Evolutionary conservation across 306 rosid species (phyloP).

Genomic region (Cicer cuneatum): DNA sequence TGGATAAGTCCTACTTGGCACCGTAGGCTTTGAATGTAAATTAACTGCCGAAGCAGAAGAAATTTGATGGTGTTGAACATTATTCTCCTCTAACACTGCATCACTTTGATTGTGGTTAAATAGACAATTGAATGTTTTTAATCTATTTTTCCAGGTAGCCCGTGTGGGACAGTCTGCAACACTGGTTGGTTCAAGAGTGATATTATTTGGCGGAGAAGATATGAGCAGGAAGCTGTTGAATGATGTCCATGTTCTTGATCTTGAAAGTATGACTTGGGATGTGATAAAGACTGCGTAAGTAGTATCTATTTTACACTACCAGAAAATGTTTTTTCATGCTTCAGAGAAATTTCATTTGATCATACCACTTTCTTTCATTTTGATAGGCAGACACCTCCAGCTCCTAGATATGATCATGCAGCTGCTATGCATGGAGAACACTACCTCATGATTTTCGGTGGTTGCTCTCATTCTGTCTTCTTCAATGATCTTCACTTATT

Average conservation of each 20-base stretch:
- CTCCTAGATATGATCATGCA: slow-evolving; percentile 92
- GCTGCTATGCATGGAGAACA: slow-evolving; percentile 75
- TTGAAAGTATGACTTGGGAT: slow-evolving; percentile 89
- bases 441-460: slow-evolving; percentile 90
- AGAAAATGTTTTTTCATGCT: slow-evolving; percentile 36
- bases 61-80: too few relatives aligned
- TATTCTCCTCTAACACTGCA: too few relatives aligned
- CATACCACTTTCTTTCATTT: slow-evolving; percentile 55
- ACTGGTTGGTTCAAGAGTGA: slow-evolving; percentile 80
- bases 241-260: slow-evolving; percentile 81
- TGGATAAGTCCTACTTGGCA: too few relatives aligned
- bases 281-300: slow-evolving; percentile 70
- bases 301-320: slow-evolving; percentile 49
- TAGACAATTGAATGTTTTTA: slow-evolving; percentile 39
- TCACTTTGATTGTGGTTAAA: slow-evolving; percentile 41
- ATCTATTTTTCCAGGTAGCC: slow-evolving; percentile 65
- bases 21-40: too few relatives aligned
- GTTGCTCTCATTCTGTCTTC: slow-evolving; percentile 91
- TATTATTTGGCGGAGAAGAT: slow-evolving; percentile 97
- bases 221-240: slow-evolving; percentile 77
- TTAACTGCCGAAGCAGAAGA: too few relatives aligned
- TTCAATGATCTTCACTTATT: slow-evolving; percentile 88
- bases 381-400: slow-evolving; percentile 92
- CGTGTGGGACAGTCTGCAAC: slow-evolving; percentile 90
- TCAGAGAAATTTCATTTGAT: slow-evolving; percentile 42